Conservation (phyloP, 2,329 filamentous ascomycete species). For the Fusarium sarcochroum region DNA sequence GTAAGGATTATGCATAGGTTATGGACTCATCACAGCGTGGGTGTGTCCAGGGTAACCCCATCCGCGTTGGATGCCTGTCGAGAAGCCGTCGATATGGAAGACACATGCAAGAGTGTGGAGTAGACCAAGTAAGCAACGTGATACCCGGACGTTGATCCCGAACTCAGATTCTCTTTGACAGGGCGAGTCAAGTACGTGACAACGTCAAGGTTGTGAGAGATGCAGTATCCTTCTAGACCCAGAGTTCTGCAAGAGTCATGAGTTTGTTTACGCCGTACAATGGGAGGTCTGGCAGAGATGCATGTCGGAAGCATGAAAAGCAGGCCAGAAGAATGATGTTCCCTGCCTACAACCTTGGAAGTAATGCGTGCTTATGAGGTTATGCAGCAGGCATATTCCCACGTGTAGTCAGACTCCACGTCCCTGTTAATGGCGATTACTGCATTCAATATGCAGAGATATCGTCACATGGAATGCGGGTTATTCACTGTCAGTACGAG, state of each 20-base stretch:
- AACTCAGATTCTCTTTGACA: not conserved
- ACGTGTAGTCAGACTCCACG: conserved; percentile 14
- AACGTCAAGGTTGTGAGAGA: not conserved
- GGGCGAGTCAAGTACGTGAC: not conserved
- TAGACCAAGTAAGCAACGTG: not conserved
- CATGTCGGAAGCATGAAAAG: conserved; percentile 1
- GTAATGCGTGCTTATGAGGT: conserved; percentile 12
- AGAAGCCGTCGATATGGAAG: not conserved
- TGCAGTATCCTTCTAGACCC: conserved; percentile 4
- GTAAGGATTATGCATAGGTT: no score
- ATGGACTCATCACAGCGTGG: not conserved
- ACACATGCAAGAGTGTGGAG: not conserved
- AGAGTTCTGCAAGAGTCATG: conserved; percentile 12
- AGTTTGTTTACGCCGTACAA: conserved; percentile 9
- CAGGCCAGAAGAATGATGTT: not conserved
- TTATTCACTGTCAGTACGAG: not conserved
- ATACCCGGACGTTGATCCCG: not conserved
- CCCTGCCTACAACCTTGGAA: not conserved
- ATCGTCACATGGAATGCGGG: not conserved
- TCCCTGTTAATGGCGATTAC: not conserved
- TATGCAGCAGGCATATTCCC: conserved; percentile 8
- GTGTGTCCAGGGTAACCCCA: conserved; percentile 1
- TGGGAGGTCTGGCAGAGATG: not conserved
- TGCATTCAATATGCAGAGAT: not conserved
- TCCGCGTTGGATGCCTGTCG: not conserved